These are phyloP conservation scores for Aspergillus leporis DNA, from an alignment of 495 filamentous ascomycete species.

Conservation along the genomic window DNA sequence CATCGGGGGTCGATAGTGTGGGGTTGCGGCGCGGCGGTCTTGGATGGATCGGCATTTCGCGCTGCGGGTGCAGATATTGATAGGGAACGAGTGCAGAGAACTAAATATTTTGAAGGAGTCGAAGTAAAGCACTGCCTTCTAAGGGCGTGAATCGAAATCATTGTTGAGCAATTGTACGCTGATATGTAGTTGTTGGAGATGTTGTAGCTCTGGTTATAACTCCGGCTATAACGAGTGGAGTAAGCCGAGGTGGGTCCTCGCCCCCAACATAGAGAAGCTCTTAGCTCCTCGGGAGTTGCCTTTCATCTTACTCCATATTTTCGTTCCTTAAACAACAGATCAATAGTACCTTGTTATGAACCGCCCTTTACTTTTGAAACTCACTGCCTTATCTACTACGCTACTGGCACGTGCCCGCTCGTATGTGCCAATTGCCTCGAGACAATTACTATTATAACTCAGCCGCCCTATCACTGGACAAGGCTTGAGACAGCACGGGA, in stretches of 20 bases:
- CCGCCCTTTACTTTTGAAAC: too few species aligned
- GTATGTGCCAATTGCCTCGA: too few species aligned
- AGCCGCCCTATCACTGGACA: too few species aligned
- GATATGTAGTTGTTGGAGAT: slow-evolving; percentile 3
- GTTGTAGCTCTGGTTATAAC: neutral
- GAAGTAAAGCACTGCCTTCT: slow-evolving; percentile 20
- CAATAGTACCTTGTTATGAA: too few species aligned
- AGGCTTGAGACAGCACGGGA: too few species aligned
- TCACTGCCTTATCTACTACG: too few species aligned
- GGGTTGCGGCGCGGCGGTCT: slow-evolving; percentile 24
- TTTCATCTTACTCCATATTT: too few species aligned
- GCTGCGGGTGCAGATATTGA: slow-evolving; percentile 24
- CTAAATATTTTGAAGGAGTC: slow-evolving; percentile 1
- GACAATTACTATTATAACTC: too few species aligned
- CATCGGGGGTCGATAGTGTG: slow-evolving; percentile 59
- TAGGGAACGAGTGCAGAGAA: slow-evolving; percentile 18
- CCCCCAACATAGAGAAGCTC: too few species aligned
- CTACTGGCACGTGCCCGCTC: too few species aligned
- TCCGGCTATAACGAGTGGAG: neutral
- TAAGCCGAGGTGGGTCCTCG: neutral
- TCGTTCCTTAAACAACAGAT: too few species aligned
- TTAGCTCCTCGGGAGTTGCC: too few species aligned
- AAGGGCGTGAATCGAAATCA: slow-evolving; percentile 18
- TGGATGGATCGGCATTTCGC: slow-evolving; percentile 16
- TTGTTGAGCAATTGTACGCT: slow-evolving; percentile 1